A percentile compares a stretch with the other conserved stretches of the same genome.
These are phyloP conservation scores for Schrenkiella parvula DNA, from an alignment of 345 rosid genomes.

Conservation along the genomic window DNA sequence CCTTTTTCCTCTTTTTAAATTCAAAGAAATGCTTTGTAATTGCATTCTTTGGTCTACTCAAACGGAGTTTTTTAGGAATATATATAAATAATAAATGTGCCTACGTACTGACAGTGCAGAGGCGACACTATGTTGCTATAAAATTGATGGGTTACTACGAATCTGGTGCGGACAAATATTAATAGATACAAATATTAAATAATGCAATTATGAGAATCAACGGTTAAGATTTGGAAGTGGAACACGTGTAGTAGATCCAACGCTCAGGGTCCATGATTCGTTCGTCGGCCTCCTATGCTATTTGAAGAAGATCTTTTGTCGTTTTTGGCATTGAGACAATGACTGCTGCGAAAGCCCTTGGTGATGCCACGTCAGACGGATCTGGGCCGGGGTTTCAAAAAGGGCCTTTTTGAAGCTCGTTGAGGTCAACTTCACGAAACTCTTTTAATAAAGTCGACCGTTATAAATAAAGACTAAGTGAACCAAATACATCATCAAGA, in stretches of 20 bases:
- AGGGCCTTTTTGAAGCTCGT: constrained; percentile 1
- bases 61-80: constrained; percentile 18
- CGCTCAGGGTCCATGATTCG: constrained; percentile 3
- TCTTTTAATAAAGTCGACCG: not conserved
- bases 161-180: not conserved
- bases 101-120: not conserved
- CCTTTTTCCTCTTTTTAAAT: not conserved
- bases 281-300: constrained; percentile 8
- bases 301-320: constrained; percentile 7
- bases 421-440: not conserved
- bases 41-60: constrained; percentile 14
- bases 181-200: not conserved
- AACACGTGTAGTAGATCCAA: not conserved
- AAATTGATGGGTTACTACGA: constrained; percentile 13
- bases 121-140: constrained; percentile 21
- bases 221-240: constrained; percentile 3
- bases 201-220: not conserved
- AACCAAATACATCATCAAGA: too few relatives aligned
- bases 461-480: not conserved
- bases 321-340: not conserved
- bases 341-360: not conserved
- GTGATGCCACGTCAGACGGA: constrained; percentile 17
- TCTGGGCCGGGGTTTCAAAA: constrained; percentile 8
- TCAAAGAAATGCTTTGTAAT: constrained; percentile 8
- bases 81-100: constrained; percentile 11